Evolutionary conservation across 1,284 basidiomycete species (phyloP).

Genomic region (Rhodotorula mucilaginosa): DNA sequence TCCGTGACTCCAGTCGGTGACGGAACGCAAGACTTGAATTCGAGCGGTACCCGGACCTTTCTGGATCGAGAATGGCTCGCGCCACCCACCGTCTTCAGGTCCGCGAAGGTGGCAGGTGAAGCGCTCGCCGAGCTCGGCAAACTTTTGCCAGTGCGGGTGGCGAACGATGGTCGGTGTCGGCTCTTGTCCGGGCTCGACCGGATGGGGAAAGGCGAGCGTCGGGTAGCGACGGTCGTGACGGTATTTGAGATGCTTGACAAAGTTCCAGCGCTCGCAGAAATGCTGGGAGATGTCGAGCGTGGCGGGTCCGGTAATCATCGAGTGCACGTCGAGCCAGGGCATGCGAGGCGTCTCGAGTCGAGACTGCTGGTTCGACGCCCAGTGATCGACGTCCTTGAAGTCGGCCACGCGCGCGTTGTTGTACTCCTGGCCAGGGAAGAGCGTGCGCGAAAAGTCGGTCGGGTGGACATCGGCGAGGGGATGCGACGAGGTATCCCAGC

Average conservation of each 20-base stretch:
- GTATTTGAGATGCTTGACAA: conserved; percentile 48
- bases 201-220: conserved; percentile 80
- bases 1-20: conserved; percentile 31
- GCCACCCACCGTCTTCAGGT: conserved; percentile 8
- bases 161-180: conserved; percentile 24
- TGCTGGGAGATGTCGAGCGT: conserved; percentile 75
- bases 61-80: conserved; percentile 11
- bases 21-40: conserved; percentile 59
- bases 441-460: conserved; percentile 70
- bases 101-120: conserved; percentile 32
- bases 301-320: conserved; percentile 72
- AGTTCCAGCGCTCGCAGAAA: conserved; percentile 70
- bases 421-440: conserved; percentile 78
- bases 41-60: conserved; percentile 46
- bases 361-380: conserved; percentile 53
- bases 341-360: conserved; percentile 53
- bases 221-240: conserved; percentile 57
- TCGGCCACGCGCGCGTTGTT: conserved; percentile 53
- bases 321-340: conserved; percentile 80
- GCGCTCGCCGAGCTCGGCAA: conserved; percentile 27
- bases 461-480: conserved; percentile 87
- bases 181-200: conserved; percentile 51
- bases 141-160: conserved; percentile 31
- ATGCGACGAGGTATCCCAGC: conserved; percentile 76
- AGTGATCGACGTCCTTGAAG: conserved; percentile 77